Evolutionary conservation across 805 yeast species (phyloP).

Genomic region (Torulaspora quercuum): DNA sequence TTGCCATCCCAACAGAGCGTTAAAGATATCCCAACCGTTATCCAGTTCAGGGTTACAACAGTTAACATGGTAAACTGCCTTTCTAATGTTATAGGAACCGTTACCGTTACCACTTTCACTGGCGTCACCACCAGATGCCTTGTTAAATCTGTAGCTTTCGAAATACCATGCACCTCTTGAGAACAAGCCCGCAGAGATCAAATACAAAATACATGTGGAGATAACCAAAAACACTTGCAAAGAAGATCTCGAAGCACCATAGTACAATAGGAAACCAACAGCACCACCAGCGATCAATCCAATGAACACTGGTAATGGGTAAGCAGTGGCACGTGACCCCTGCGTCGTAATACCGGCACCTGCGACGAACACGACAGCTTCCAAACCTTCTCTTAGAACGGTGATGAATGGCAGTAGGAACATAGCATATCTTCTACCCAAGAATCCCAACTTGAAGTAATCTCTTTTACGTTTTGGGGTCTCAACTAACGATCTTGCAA

Average conservation of each 20-base stretch:
- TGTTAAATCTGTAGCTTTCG: conserved; percentile 62
- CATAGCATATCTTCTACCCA: conserved; percentile 76
- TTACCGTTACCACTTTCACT: conserved; percentile 91
- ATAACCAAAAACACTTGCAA: conserved; percentile 81
- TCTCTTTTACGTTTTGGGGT: conserved; percentile 49
- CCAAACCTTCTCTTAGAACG: conserved; percentile 92
- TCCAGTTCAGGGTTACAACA: conserved; percentile 92
- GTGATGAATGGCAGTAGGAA: conserved; percentile 87
- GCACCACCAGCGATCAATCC: conserved; percentile 77
- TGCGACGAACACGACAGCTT: conserved; percentile 93
- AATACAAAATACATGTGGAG: conserved; percentile 84
- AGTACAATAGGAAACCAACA: conserved; percentile 71
- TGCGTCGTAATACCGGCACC: conserved; percentile 78
- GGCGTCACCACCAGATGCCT: conserved; percentile 87
- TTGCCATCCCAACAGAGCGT: conserved; percentile 94
- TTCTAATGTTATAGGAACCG: conserved; percentile 81
- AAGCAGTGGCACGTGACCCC: conserved; percentile 58
- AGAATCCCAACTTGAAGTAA: conserved; percentile 51
- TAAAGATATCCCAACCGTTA: conserved; percentile 96
- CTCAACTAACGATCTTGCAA: conserved; percentile 76
- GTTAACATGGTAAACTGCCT: conserved; percentile 92
- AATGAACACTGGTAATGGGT: conserved; percentile 88
- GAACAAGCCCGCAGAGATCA: conserved; percentile 88
- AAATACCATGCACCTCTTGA: conserved; percentile 92
- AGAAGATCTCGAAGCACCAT: conserved; percentile 78